These are phyloP conservation scores for Calonectria pteridis DNA, from an alignment of 2,329 filamentous ascomycete species.

Conservation along the genomic window DNA sequence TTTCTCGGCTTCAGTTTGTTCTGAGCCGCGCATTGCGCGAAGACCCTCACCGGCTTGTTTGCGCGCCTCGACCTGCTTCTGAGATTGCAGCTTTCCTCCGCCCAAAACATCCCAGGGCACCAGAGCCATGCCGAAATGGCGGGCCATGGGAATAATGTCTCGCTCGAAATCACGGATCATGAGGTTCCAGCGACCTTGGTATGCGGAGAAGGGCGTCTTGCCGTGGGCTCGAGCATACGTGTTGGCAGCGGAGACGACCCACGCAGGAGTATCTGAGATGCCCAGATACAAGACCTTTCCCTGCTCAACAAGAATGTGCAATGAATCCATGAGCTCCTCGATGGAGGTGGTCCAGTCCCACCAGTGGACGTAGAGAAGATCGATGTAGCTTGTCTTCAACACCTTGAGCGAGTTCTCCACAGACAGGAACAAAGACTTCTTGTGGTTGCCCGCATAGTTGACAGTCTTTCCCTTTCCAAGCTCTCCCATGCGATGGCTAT, in stretches of 20 bases:
- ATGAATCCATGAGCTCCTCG: constrained; percentile 57
- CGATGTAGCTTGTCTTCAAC: constrained; percentile 59
- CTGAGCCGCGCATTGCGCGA: neutral
- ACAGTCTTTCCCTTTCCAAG: constrained; percentile 49
- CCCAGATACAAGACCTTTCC: constrained; percentile 59
- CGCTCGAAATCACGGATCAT: constrained; percentile 53
- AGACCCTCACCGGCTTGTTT: neutral
- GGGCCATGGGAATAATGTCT: constrained; percentile 58
- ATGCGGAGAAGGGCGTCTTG: constrained; percentile 53
- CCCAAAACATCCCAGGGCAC: constrained; percentile 72
- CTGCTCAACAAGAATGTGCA: constrained; percentile 56
- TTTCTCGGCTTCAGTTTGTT: neutral
- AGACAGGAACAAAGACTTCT: constrained; percentile 55
- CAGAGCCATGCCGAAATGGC: constrained; percentile 62
- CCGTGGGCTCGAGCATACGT: constrained; percentile 51
- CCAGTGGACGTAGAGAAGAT: constrained; percentile 60
- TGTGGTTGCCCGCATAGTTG: constrained; percentile 60
- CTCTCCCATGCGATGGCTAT: neutral
- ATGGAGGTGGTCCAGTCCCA: constrained; percentile 59
- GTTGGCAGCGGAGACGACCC: constrained; percentile 55
- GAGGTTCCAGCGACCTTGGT: constrained; percentile 56
- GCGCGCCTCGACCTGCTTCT: neutral
- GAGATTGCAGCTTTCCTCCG: constrained; percentile 50
- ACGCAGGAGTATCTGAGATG: constrained; percentile 55
- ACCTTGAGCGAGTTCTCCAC: constrained; percentile 59